These are phyloP conservation scores for Taphrina flavorubra DNA, from an alignment of 1,139 yeast genomes.

Conservation along the genomic window DNA sequence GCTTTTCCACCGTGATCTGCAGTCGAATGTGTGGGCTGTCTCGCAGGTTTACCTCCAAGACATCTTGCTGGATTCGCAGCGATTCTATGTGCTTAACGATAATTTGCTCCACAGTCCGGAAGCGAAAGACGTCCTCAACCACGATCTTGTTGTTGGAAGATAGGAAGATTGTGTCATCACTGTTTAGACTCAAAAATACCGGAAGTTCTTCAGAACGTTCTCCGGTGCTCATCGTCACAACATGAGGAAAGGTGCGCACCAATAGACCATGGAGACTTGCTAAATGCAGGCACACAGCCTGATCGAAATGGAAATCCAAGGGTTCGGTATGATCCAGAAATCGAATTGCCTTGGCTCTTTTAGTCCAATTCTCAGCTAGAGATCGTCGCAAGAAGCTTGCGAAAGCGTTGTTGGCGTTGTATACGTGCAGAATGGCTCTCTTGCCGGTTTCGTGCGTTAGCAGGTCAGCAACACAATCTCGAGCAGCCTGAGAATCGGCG, in stretches of 20 bases:
- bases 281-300: conserved; percentile 7
- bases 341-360: background rate
- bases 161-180: conserved; percentile 9
- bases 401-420: conserved; percentile 15
- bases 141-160: background rate
- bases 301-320: conserved; percentile 14
- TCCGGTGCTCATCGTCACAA: background rate
- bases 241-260: conserved; percentile 11
- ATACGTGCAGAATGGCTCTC: conserved; percentile 6
- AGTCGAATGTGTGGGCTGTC: background rate
- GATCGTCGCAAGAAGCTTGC: conserved; percentile 2
- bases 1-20: background rate
- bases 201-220: background rate
- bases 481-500: background rate
- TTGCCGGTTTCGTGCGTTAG: background rate
- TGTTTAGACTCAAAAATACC: conserved; percentile 9
- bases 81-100: background rate
- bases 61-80: background rate
- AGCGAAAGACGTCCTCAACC: conserved; percentile 1
- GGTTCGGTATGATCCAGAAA: conserved; percentile 18
- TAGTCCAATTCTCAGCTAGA: background rate
- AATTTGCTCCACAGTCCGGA: conserved; percentile 9
- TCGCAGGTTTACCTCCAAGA: background rate
- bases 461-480: background rate
- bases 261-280: conserved; percentile 7